phyloP scores from a whole-genome alignment of 2,329 filamentous ascomycete species.

The Cadophora gregata region DNA sequence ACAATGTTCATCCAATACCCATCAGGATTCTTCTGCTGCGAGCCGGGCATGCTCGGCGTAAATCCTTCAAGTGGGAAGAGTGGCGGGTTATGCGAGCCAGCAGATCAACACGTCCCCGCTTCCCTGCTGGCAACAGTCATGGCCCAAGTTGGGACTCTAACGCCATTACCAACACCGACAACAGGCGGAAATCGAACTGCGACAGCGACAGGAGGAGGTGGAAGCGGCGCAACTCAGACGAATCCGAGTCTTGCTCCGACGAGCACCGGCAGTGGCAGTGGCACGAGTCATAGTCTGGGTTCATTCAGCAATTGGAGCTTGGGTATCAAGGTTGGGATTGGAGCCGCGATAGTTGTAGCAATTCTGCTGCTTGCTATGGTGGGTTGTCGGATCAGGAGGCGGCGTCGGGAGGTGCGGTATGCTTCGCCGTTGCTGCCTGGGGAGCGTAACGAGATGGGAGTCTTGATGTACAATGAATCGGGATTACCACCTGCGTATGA shows the following conservation, averaged over 20 bases:
- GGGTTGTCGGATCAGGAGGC: neutral
- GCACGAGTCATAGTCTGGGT: neutral
- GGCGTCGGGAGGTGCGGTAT: constrained; percentile 1
- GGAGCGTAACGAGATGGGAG: constrained; percentile 22
- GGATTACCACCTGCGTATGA: constrained; percentile 16
- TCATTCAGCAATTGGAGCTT: constrained; percentile 17
- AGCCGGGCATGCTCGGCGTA: constrained; percentile 20
- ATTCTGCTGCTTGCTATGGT: constrained; percentile 7
- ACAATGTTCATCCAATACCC: constrained; percentile 23
- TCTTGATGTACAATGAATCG: neutral
- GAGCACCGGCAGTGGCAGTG: neutral
- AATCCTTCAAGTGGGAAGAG: constrained; percentile 7
- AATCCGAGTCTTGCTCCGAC: constrained; percentile 15
- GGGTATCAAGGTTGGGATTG: constrained; percentile 17
- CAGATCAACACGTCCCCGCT: constrained; percentile 23
- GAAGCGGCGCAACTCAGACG: constrained; percentile 3
- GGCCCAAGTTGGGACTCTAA: constrained; percentile 21
- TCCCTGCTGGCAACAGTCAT: constrained; percentile 24
- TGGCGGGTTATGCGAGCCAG: constrained; percentile 25
- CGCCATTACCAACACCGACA: constrained; percentile 18
- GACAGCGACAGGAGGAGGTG: constrained; percentile 13
- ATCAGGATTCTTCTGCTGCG: constrained; percentile 25
- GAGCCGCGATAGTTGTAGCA: constrained; percentile 7
- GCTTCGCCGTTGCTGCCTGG: neutral
- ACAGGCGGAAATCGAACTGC: constrained; percentile 6